Conservation (phyloP, 139 green algal genomes). For the Chloropicon primus region DNA sequence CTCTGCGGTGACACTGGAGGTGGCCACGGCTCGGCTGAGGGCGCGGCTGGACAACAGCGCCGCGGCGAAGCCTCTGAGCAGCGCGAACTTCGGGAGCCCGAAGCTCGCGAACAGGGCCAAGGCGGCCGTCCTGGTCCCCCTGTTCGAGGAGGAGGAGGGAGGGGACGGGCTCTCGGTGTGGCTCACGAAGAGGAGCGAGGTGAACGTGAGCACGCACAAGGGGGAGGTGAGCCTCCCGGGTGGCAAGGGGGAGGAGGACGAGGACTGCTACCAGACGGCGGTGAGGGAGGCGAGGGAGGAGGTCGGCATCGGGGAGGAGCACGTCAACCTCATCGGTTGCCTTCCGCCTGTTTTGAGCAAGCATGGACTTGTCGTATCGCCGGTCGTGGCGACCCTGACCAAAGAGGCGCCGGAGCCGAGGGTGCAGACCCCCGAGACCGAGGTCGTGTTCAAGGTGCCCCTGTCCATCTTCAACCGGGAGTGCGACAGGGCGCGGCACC, state of each 20-base stretch:
- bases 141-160: neutral
- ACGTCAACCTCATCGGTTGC: neutral
- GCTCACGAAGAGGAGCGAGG: neutral
- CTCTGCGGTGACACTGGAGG: too few species aligned
- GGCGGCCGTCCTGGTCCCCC: neutral
- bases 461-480: slow-evolving; percentile 1
- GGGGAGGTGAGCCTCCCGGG: slow-evolving; percentile 9
- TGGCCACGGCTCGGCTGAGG: too few species aligned
- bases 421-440: slow-evolving; percentile 1
- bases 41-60: too few species aligned
- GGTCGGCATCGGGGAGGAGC: neutral
- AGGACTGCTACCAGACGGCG: neutral
- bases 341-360: slow-evolving; percentile 2
- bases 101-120: too few species aligned
- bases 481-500: neutral
- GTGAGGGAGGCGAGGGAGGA: slow-evolving; percentile 11
- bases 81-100: too few species aligned
- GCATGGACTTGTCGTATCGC: slow-evolving; percentile 1
- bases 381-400: slow-evolving; percentile 3
- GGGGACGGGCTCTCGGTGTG: neutral
- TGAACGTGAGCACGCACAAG: slow-evolving; percentile 6
- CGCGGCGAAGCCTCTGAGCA: too few species aligned
- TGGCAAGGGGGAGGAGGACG: slow-evolving; percentile 4
- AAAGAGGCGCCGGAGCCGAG: neutral
- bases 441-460: slow-evolving; percentile 1